A percentile compares a stretch with the other conserved stretches of the same genome.
These are phyloP conservation scores for Teunomyces aglyptinius DNA, from an alignment of 805 yeast genomes.

Conservation along the genomic window DNA sequence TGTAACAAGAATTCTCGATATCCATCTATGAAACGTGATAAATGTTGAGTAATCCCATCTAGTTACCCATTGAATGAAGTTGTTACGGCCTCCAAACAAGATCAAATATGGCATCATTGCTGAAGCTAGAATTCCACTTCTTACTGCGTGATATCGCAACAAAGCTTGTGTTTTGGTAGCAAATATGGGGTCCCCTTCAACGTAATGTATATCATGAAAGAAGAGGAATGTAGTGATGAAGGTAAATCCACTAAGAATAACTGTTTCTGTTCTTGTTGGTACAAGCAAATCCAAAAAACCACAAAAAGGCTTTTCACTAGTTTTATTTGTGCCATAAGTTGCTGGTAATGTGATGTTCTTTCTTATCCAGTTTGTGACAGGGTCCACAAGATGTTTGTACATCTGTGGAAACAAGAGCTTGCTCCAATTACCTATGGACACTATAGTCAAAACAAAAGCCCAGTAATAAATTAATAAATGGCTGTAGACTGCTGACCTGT, in stretches of 20 bases:
- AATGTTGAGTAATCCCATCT: slow-evolving; percentile 47
- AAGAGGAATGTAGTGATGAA: slow-evolving; percentile 7
- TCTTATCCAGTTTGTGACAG: slow-evolving; percentile 31
- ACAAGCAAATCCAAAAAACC: slow-evolving; percentile 27
- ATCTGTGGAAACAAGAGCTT: slow-evolving; percentile 25
- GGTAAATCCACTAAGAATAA: slow-evolving; percentile 7
- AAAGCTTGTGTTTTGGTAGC: slow-evolving; percentile 16
- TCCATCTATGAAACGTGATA: slow-evolving; percentile 56
- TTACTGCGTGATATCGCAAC: slow-evolving; percentile 17
- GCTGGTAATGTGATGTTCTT: slow-evolving; percentile 42
- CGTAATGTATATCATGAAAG: slow-evolving; percentile 16
- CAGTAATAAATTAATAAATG: slow-evolving; percentile 30
- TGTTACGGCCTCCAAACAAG: slow-evolving; percentile 36
- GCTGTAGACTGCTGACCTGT: slow-evolving; percentile 38
- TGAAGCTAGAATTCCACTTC: slow-evolving; percentile 23
- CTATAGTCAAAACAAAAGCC: slow-evolving; percentile 24
- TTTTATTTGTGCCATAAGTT: slow-evolving; percentile 22
- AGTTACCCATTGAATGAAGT: slow-evolving; percentile 37
- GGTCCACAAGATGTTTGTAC: slow-evolving; percentile 21
- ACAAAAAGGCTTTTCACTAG: slow-evolving; percentile 22
- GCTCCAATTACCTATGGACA: slow-evolving; percentile 33
- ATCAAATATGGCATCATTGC: slow-evolving; percentile 31
- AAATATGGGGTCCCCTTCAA: slow-evolving; percentile 27
- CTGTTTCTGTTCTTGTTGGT: slow-evolving; percentile 14
- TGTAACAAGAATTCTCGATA: slow-evolving; percentile 45